phyloP scores from a whole-genome alignment of 1,284 basidiomycete species.

The Cystobasidium sp. region DNA sequence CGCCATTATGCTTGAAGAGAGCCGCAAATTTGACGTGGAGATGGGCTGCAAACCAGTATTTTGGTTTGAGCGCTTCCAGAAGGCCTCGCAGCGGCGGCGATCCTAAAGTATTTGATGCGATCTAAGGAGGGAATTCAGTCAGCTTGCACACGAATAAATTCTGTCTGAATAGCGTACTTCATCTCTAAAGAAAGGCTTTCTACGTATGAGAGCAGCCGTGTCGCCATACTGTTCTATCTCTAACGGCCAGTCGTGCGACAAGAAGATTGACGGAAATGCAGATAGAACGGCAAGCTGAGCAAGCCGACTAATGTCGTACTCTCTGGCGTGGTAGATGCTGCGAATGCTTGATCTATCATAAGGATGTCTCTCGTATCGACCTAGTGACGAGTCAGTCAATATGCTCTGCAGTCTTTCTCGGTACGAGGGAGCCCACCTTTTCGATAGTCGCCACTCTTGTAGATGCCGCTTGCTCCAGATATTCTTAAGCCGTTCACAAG shows the following conservation, averaged over 20 bases:
- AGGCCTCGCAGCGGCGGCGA: slow-evolving; percentile 86
- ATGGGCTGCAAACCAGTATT: slow-evolving; percentile 97
- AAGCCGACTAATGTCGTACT: slow-evolving; percentile 79
- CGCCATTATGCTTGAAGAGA: slow-evolving; percentile 63
- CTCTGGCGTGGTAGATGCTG: slow-evolving; percentile 88
- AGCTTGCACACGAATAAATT: not conserved
- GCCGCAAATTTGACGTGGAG: slow-evolving; percentile 82
- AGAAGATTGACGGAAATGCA: slow-evolving; percentile 67
- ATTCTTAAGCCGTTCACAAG: slow-evolving; percentile 84
- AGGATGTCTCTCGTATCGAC: slow-evolving; percentile 73
- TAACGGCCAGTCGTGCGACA: slow-evolving; percentile 97
- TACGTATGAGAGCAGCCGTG: slow-evolving; percentile 67
- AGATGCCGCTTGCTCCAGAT: slow-evolving; percentile 90
- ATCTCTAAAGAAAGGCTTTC: slow-evolving; percentile 79
- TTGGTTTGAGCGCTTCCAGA: slow-evolving; percentile 72
- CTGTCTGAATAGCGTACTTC: slow-evolving; percentile 61
- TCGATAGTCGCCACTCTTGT: slow-evolving; percentile 77
- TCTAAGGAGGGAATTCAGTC: slow-evolving; percentile 53
- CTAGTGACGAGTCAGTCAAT: slow-evolving; percentile 57
- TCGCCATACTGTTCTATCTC: slow-evolving; percentile 84
- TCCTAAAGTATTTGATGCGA: slow-evolving; percentile 73
- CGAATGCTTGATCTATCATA: slow-evolving; percentile 70
- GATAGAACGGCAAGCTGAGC: slow-evolving; percentile 71
- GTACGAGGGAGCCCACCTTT: slow-evolving; percentile 63
- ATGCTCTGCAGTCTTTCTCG: slow-evolving; percentile 5